Evolutionary conservation across 192 early-diverging fungal species (phyloP), one percentile per base, ranked within the genome.

Genomic region (Entrophospora sp.): DNA sequence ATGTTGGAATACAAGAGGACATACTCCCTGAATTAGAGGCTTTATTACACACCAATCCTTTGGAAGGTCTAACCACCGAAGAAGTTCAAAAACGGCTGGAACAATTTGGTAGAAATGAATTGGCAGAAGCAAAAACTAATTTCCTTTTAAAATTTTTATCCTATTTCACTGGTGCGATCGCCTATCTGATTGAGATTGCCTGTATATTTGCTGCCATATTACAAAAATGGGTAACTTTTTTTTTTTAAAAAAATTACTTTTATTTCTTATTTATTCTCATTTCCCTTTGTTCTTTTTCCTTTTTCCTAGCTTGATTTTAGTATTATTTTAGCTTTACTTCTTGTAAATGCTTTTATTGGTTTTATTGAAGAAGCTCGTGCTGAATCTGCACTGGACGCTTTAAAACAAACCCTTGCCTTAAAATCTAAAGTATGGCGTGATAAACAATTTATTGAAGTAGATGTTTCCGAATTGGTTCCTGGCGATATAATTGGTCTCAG

Each of bases 351-450:
- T 38, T 77, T 84, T 68, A 95, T 96, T 71, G 94, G 94, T 70
- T 96, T 88, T 66, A 81, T 91, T 61, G 94, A 96, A 70, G 94
- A 96, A 78, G 85, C 91, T 60, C 89, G 90, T 77, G 93, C 93
- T 31, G 93, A 95, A 63, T 87, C 87, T 14, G 94, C 94, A 36
- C 79, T 96, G 68, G 94, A 96, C 73, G 91, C 94, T 25, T 83
- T 96, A 31, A 93, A 92, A 71, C 89, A 92, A 77, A 94, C 92
- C 30, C 82, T 96, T 35, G 94, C 94, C 31, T 80, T 93, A 55
- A 93, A 90, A 74, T 85, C 87, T n/a, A 87, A 87, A 38, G 77
- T 71, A 66, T 89, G 84, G 81, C 85, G 94, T 67, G 87, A 96
- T 73, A 83, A 85, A 45, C 64, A 84, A 46, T 76, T 91, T 58